These are phyloP conservation scores for Knufia petricola DNA, from an alignment of 2,329 filamentous ascomycete species.

Conservation along the genomic window DNA sequence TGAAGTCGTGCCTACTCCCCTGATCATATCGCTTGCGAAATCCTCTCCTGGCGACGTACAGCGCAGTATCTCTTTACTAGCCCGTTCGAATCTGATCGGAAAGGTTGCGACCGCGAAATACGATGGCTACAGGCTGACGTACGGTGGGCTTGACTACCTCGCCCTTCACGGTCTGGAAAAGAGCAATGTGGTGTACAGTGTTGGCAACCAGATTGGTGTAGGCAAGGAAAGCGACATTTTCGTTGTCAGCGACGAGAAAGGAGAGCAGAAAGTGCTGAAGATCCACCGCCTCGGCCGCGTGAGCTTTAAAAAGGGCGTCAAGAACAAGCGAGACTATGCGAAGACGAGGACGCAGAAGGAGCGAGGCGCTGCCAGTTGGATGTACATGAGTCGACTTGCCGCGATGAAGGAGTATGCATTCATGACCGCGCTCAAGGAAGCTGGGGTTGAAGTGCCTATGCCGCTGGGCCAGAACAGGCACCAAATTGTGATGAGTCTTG, in stretches of 20 bases:
- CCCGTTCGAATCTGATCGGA: conserved; percentile 84
- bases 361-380: conserved; percentile 70
- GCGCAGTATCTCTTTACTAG: conserved; percentile 77
- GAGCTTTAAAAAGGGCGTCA: conserved; percentile 82
- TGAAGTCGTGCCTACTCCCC: conserved; percentile 82
- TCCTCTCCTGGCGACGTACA: conserved; percentile 65
- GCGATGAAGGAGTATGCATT: conserved; percentile 92
- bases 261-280: conserved; percentile 75
- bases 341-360: conserved; percentile 45
- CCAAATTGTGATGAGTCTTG: conserved; percentile 89
- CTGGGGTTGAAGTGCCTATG: conserved; percentile 81
- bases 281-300: conserved; percentile 93
- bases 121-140: conserved; percentile 92
- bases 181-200: conserved; percentile 72
- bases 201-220: conserved; percentile 88
- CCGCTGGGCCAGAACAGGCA: conserved; percentile 85
- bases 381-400: conserved; percentile 90
- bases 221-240: conserved; percentile 98
- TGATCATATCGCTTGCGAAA: conserved; percentile 76
- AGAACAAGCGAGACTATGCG: conserved; percentile 91
- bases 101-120: conserved; percentile 94
- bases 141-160: conserved; percentile 96
- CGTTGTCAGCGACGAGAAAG: conserved; percentile 72
- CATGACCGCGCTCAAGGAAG: conserved; percentile 74
- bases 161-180: conserved; percentile 82